These are phyloP conservation scores for Sugiyamaella sp. DNA, from an alignment of 1,139 yeast species.

Conservation along the genomic window DNA sequence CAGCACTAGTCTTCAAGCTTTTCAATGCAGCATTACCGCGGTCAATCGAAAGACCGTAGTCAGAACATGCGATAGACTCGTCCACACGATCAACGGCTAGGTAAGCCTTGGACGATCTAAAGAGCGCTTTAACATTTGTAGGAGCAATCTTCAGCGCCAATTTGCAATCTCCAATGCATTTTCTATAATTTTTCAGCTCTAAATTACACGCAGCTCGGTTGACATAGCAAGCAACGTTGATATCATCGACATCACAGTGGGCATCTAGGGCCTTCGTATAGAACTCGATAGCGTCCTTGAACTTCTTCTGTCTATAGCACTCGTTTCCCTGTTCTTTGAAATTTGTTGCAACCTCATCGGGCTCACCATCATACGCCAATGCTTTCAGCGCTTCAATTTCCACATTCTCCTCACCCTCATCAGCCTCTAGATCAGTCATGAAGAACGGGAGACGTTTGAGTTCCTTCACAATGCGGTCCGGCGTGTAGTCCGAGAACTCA, in stretches of 20 bases:
- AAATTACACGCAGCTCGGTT: conserved; percentile 93
- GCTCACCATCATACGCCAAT: conserved; percentile 94
- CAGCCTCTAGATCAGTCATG: conserved; percentile 84
- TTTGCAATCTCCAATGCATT: conserved; percentile 85
- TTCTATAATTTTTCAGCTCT: conserved; percentile 73
- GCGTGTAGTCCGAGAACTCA: conserved; percentile 55
- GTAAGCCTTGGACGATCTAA: conserved; percentile 82
- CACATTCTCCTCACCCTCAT: conserved; percentile 74
- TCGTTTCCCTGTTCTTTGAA: conserved; percentile 95
- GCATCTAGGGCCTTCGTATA: conserved; percentile 82
- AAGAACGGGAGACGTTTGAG: conserved; percentile 87
- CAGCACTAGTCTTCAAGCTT: conserved; percentile 37
- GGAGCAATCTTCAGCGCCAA: conserved; percentile 68
- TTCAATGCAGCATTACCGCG: conserved; percentile 56
- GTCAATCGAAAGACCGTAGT: conserved; percentile 66
- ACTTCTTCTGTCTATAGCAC: conserved; percentile 69
- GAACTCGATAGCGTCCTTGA: conserved; percentile 71
- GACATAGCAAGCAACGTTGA: conserved; percentile 65
- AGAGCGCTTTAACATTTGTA: conserved; percentile 78
- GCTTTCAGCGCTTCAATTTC: conserved; percentile 88
- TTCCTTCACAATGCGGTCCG: conserved; percentile 78
- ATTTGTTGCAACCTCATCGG: conserved; percentile 85
- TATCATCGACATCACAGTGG: conserved; percentile 49
- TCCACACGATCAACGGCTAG: conserved; percentile 65
- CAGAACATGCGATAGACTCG: conserved; percentile 69